Evolutionary conservation across 805 yeast species (phyloP).

Genomic region (Starmerella ratchasimensis): DNA sequence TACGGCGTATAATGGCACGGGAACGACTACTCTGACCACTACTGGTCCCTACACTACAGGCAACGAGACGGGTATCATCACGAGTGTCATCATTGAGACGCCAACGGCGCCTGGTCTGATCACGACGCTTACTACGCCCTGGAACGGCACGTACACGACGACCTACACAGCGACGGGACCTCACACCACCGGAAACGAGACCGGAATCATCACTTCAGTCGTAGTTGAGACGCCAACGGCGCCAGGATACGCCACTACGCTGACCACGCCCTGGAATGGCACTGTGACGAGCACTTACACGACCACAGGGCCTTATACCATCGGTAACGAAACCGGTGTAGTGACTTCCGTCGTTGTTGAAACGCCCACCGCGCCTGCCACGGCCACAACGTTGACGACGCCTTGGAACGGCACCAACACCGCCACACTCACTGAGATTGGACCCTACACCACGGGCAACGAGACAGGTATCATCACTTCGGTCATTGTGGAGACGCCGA

Average conservation of each 20-base stretch:
- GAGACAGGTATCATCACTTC: background rate
- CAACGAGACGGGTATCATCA: background rate
- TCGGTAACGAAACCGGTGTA: background rate
- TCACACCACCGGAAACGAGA: background rate
- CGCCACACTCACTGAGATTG: too few species aligned
- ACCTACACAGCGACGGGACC: background rate
- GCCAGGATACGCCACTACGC: background rate
- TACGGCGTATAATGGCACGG: background rate
- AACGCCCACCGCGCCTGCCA: constrained; percentile 1
- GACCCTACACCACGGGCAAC: background rate
- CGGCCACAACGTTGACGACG: background rate
- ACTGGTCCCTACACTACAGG: background rate
- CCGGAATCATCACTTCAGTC: background rate
- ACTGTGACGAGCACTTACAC: background rate
- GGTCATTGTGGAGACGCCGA: background rate
- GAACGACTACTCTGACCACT: background rate
- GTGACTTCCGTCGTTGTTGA: background rate
- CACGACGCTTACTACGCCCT: background rate
- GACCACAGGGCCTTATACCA: background rate
- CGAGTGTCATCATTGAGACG: background rate
- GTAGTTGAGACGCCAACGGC: constrained; percentile 1
- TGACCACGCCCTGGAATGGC: constrained; percentile 1
- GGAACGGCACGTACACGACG: constrained; percentile 3
- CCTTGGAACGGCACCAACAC: background rate
- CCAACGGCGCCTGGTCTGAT: constrained; percentile 3